Evolutionary conservation across 306 rosid genomes (phyloP), one percentile per base, ranked within the genome.

Genomic region (Corylus americana): DNA sequence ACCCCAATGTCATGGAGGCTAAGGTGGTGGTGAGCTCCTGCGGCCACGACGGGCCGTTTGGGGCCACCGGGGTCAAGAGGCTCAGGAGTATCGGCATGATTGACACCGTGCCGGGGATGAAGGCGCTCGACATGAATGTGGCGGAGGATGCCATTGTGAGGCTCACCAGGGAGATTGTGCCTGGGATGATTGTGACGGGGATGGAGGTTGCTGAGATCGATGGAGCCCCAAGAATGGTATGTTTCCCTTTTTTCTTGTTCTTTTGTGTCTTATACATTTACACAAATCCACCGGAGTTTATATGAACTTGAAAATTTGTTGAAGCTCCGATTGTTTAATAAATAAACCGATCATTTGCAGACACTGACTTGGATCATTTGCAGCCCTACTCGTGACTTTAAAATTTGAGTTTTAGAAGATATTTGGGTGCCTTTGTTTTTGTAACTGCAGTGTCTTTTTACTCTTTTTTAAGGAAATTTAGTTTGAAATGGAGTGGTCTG

Each of bases 151-250:
- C 97, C 25, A 91, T 95, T 83, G 98, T 95, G 17, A 29, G 80
- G 29, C 87, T 91, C 5, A 95, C 99, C 0, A 83, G 99, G 70
- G 99, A 95, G 80, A 58, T 95, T 44, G 99, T 95, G 5, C 99
- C 99, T 16, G 99, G 98, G 5, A 95, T 95, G 99, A 91, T 95
- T n/a, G 97, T 95, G 22, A 95, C 98, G 5, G 97, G 99, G 58
- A 95, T 95, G 99, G 99, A 95, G 66, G 98, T 95, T 73, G 99
- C 98, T 0, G 99, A 95, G 90, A 90, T 95, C 68, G 99, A 95
- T 80, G 98, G 99, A 25, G 75, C 98, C 12, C 98, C 99, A 48
- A 93, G 99, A 88, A 93, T 95, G 99, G 99, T 95, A 90, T 25
- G 29, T 45, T 13, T 77, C 45, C n/a, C 1, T 55, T 35, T 25